Conservation (phyloP, 306 rosid genomes). For the Cucumis hystrix region DNA sequence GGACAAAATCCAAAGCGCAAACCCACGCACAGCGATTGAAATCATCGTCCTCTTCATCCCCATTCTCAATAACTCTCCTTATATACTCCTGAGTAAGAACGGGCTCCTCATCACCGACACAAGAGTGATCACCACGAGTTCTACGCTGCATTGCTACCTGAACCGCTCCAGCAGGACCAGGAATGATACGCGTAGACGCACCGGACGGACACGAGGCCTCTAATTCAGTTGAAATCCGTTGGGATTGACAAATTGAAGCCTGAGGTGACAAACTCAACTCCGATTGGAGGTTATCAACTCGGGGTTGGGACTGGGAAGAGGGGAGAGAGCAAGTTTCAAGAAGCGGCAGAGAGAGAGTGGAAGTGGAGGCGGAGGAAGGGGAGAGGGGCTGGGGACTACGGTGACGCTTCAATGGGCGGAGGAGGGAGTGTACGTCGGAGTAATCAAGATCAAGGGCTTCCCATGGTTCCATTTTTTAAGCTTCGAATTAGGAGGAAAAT, state of each 20-base stretch:
- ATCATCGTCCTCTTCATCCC: conserved; percentile 21
- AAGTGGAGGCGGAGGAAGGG: background rate
- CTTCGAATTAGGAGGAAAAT: background rate
- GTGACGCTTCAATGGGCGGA: conserved; percentile 25
- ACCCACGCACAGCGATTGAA: conserved; percentile 46
- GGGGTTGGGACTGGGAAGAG: conserved; percentile 7
- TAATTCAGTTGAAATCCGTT: background rate
- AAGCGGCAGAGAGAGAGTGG: conserved; percentile 1
- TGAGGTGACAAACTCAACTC: background rate
- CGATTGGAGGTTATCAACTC: background rate
- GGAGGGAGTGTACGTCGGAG: conserved; percentile 32
- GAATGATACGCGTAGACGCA: conserved; percentile 24
- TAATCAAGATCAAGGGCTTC: conserved; percentile 56
- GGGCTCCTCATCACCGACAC: conserved; percentile 7
- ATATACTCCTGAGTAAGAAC: conserved; percentile 64
- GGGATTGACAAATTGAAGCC: conserved; percentile 3
- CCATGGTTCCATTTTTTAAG: conserved; percentile 29
- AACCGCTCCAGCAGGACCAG: conserved; percentile 73
- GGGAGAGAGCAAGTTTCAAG: conserved; percentile 5
- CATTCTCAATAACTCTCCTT: conserved; percentile 31
- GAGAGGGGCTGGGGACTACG: background rate
- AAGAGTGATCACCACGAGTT: conserved; percentile 1
- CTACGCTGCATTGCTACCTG: conserved; percentile 60
- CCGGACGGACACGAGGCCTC: background rate
- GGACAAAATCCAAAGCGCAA: conserved; percentile 32